A percentile compares a stretch with the other conserved stretches of the same genome.
phyloP scores from a whole-genome alignment of 2,329 filamentous ascomycete genomes.

The Didymella segeticola region DNA sequence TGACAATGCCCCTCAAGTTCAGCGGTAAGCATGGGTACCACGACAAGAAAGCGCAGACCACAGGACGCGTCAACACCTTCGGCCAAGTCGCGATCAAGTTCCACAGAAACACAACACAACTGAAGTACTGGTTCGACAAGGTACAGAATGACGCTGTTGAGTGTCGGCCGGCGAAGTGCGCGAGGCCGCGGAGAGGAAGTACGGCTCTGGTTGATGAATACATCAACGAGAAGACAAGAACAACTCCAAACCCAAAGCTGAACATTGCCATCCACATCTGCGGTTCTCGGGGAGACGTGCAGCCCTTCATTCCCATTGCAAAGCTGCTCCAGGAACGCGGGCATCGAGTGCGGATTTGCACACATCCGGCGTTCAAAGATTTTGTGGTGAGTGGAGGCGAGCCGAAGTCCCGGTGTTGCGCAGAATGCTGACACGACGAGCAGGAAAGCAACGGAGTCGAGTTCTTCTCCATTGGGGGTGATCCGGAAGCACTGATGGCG shows the following conservation, averaged over 20 bases:
- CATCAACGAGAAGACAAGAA: conserved; percentile 1
- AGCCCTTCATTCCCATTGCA: conserved; percentile 66
- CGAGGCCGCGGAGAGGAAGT: conserved; percentile 11
- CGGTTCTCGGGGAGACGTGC: conserved; percentile 61
- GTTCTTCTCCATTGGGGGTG: conserved; percentile 46
- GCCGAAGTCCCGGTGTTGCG: not conserved
- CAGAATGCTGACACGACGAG: not conserved
- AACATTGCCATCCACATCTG: conserved; percentile 65
- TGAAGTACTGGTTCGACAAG: conserved; percentile 28
- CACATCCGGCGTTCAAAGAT: conserved; percentile 32
- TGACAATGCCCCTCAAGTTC: conserved; percentile 18
- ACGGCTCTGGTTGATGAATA: conserved; percentile 9
- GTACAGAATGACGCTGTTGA: conserved; percentile 15
- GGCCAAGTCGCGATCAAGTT: conserved; percentile 28
- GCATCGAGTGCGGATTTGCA: conserved; percentile 40
- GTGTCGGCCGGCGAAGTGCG: not conserved
- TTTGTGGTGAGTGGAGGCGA: conserved; percentile 19
- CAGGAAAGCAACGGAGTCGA: conserved; percentile 42
- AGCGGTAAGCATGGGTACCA: conserved; percentile 10
- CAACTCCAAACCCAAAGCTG: conserved; percentile 31
- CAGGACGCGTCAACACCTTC: conserved; percentile 21
- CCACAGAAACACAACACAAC: conserved; percentile 22
- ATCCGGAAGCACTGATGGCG: conserved; percentile 55
- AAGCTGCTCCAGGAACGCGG: conserved; percentile 51
- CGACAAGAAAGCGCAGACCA: conserved; percentile 19